Evolutionary conservation across 306 rosid species (phyloP).

Genomic region (peach (Prunus persica)): DNA sequence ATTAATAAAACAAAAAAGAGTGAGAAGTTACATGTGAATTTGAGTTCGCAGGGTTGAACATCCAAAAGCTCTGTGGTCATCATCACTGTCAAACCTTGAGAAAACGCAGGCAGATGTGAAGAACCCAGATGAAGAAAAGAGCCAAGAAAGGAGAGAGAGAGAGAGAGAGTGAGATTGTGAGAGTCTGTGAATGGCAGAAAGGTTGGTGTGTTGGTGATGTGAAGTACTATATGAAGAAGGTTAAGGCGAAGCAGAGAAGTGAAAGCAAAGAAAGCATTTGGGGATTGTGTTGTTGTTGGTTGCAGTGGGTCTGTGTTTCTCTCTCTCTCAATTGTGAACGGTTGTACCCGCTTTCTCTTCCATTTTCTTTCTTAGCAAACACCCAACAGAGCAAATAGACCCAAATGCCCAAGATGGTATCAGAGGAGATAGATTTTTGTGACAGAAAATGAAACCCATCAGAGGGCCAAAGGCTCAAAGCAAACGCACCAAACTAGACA

Average conservation of each 20-base stretch:
- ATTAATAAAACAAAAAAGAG: no score
- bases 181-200: neutral
- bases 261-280: constrained; percentile 20
- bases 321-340: constrained; percentile 8
- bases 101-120: constrained; percentile 2
- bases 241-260: constrained; percentile 32
- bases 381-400: neutral
- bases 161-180: neutral
- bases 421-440: neutral
- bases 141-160: no score
- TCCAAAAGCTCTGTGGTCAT: constrained; percentile 76
- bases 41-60: constrained; percentile 63
- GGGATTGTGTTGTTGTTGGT: neutral
- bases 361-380: constrained; percentile 10
- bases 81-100: constrained; percentile 8
- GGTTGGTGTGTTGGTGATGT: neutral
- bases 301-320: neutral
- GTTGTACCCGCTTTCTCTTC: neutral
- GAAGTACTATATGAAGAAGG: constrained; percentile 10
- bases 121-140: neutral
- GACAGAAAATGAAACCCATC: neutral
- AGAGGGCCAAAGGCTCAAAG: neutral
- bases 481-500: neutral
- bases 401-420: neutral
- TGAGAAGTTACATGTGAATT: constrained; percentile 58